Evolutionary conservation across 2,329 filamentous ascomycete genomes (phyloP).

Genomic region (Neonectria hederae): DNA sequence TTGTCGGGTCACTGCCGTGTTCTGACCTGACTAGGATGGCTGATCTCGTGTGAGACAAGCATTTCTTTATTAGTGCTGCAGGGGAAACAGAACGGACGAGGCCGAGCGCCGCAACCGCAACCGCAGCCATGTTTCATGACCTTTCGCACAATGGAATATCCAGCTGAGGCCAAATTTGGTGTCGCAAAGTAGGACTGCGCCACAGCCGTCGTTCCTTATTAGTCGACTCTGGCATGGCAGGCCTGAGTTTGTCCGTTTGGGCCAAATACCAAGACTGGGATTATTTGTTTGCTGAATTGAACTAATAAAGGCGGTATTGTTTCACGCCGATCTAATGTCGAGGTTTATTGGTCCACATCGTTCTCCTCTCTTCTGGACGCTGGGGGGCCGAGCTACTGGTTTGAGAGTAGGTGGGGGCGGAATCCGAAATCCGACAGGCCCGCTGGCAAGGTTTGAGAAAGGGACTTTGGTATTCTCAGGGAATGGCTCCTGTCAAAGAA

Average conservation of each 20-base stretch:
- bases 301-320: no score
- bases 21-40: not conserved
- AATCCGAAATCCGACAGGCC: constrained; percentile 1
- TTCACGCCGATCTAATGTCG: not conserved
- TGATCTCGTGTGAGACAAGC: not conserved
- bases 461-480: constrained; percentile 24
- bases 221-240: not conserved
- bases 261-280: not conserved
- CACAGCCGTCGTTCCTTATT: not conserved
- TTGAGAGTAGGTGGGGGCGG: not conserved
- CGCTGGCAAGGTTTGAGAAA: not conserved
- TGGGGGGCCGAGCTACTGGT: not conserved
- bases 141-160: not conserved
- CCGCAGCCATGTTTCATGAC: not conserved
- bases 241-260: no score
- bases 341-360: not conserved
- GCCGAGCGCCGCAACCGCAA: not conserved
- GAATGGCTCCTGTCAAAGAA: not conserved
- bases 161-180: not conserved
- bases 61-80: not conserved
- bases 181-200: not conserved
- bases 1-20: not conserved
- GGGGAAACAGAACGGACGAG: not conserved
- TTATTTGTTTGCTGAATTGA: no score
- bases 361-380: not conserved